Percentiles rank a stretch among this genome's conserved stretches.
phyloP scores from a whole-genome alignment of 2,329 filamentous ascomycete species.

The Scedosporium aurantiacum region DNA sequence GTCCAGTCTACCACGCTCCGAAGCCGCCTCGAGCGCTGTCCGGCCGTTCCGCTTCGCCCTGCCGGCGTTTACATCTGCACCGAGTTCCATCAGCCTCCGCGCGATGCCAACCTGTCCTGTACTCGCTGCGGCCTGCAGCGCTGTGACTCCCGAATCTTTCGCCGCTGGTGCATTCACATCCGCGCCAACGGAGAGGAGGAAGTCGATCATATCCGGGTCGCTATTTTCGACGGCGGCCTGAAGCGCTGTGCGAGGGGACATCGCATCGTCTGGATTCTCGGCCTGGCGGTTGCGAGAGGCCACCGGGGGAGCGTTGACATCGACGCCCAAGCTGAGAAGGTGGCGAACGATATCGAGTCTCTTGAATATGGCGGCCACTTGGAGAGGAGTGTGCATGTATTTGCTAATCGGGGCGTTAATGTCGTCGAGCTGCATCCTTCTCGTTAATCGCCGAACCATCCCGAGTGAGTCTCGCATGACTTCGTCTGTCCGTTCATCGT shows the following conservation, averaged over 20 bases:
- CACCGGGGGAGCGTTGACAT: not conserved
- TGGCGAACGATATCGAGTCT: not conserved
- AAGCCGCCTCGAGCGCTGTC: not conserved
- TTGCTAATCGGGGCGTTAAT: not conserved
- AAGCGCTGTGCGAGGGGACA: conserved; percentile 24
- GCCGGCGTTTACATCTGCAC: not conserved
- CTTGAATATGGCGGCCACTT: not conserved
- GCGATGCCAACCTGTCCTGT: conserved; percentile 16
- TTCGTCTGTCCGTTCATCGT: not conserved
- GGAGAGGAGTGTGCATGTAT: not conserved
- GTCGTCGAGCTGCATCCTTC: not conserved
- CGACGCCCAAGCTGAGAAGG: not conserved
- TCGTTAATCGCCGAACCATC: not conserved
- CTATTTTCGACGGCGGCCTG: conserved; percentile 27
- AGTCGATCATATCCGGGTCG: conserved; percentile 21
- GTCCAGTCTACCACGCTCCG: not conserved
- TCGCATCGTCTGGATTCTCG: conserved; percentile 13
- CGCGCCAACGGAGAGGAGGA: conserved; percentile 25
- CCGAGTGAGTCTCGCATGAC: not conserved
- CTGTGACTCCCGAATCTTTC: conserved; percentile 22
- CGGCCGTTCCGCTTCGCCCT: not conserved
- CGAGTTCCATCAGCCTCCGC: not conserved
- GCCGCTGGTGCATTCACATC: conserved; percentile 23
- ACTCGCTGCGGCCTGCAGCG: conserved; percentile 24
- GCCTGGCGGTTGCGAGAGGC: not conserved